These are phyloP conservation scores for Cytospora chrysosperma DNA, from an alignment of 2,329 filamentous ascomycete genomes.

Conservation along the genomic window DNA sequence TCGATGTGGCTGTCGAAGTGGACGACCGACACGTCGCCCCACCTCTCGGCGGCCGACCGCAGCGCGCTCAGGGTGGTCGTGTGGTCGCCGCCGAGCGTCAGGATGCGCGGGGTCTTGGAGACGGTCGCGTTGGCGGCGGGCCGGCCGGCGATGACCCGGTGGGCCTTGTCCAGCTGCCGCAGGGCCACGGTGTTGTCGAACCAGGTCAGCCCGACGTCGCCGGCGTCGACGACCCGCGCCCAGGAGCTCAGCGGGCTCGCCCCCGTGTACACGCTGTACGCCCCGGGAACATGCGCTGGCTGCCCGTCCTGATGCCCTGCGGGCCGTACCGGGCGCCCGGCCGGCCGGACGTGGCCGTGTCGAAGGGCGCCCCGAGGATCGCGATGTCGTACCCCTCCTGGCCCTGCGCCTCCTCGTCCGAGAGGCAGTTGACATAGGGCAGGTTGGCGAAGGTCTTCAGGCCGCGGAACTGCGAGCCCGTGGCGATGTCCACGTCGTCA, in stretches of 20 bases:
- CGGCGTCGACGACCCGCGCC: slow-evolving; percentile 65
- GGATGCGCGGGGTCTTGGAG: slow-evolving; percentile 49
- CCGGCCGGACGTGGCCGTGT: slow-evolving; percentile 35
- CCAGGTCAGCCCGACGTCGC: slow-evolving; percentile 74
- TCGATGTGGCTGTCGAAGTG: slow-evolving; percentile 68
- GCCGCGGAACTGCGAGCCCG: slow-evolving; percentile 48
- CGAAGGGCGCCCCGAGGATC: slow-evolving; percentile 50
- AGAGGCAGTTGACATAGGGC: slow-evolving; percentile 59
- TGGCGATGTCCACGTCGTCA: slow-evolving; percentile 41
- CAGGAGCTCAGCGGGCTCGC: slow-evolving; percentile 14
- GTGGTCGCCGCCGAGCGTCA: slow-evolving; percentile 66
- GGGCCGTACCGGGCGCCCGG: slow-evolving; percentile 22
- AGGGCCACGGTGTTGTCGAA: slow-evolving; percentile 75
- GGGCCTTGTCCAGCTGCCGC: slow-evolving; percentile 70
- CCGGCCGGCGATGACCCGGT: slow-evolving; percentile 41
- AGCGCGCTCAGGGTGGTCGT: slow-evolving; percentile 62
- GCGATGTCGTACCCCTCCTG: slow-evolving; percentile 55
- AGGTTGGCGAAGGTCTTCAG: slow-evolving; percentile 65
- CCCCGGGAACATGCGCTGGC: slow-evolving; percentile 21
- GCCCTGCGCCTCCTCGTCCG: slow-evolving; percentile 43
- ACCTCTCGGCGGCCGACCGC: slow-evolving; percentile 55
- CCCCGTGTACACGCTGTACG: slow-evolving; percentile 19
- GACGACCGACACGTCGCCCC: slow-evolving; percentile 60
- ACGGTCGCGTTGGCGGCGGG: slow-evolving; percentile 41
- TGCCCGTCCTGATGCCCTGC: slow-evolving; percentile 21